Percentiles rank a stretch among this genome's conserved stretches.
These are phyloP conservation scores for Nissolia schottii DNA, from an alignment of 306 rosid genomes.

Conservation along the genomic window DNA sequence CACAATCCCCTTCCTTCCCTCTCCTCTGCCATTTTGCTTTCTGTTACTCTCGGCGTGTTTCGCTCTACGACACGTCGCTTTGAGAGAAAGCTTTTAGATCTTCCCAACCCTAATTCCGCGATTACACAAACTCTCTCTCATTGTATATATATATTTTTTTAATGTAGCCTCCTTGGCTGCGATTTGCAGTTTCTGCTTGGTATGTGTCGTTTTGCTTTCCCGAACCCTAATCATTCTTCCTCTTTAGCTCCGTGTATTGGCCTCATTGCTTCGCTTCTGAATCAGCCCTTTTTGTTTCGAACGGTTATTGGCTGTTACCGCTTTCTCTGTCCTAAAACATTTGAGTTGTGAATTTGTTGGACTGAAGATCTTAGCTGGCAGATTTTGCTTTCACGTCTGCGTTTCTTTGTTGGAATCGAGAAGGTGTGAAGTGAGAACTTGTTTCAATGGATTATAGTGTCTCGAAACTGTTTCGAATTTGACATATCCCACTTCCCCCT, in stretches of 20 bases:
- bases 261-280: slow-evolving; percentile 19
- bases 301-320: slow-evolving; percentile 18
- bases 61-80: neutral
- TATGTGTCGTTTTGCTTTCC: slow-evolving; percentile 32
- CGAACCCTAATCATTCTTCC: slow-evolving; percentile 44
- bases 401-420: slow-evolving; percentile 5
- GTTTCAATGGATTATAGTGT: slow-evolving; percentile 17
- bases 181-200: slow-evolving; percentile 41
- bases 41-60: neutral
- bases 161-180: slow-evolving; percentile 52
- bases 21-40: neutral
- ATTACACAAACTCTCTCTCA: slow-evolving; percentile 19
- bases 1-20: neutral
- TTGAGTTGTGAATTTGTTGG: neutral
- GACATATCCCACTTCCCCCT: neutral
- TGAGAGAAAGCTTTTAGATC: slow-evolving; percentile 33
- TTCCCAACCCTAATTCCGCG: slow-evolving; percentile 31
- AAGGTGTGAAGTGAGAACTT: neutral
- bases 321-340: neutral
- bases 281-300: neutral
- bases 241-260: neutral
- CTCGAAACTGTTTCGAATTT: neutral
- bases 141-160: neutral
- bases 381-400: slow-evolving; percentile 13
- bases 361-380: slow-evolving; percentile 27